Percentiles rank a stretch among this genome's conserved stretches.
Evolutionary conservation across 352 stramenopile species (phyloP).

Genomic region (Phytopythium aichiense): DNA sequence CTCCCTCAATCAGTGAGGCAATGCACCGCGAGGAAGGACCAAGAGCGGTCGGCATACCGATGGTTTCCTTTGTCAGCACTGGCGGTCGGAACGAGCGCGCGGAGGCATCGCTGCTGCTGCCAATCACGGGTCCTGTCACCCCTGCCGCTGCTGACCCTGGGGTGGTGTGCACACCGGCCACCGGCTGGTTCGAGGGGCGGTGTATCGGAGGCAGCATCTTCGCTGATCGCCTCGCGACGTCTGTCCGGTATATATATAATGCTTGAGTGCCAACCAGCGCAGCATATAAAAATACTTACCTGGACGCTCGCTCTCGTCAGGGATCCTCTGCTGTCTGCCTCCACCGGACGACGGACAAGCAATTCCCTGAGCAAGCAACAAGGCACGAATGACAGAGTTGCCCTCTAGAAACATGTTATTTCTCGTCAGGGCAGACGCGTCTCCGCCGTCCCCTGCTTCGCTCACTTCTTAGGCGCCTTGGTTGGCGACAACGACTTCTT

Average conservation of each 20-base stretch:
- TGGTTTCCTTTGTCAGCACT: neutral
- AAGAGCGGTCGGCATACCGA: neutral
- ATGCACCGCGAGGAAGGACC: neutral
- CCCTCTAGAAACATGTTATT: slow-evolving; percentile 7
- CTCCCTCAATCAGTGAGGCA: neutral
- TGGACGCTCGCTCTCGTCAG: neutral
- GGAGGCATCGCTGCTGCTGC: neutral
- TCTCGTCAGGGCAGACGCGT: neutral
- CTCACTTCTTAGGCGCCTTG: slow-evolving; percentile 6
- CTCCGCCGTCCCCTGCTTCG: slow-evolving; percentile 1
- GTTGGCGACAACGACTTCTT: slow-evolving; percentile 1
- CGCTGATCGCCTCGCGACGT: neutral
- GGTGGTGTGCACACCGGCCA: neutral
- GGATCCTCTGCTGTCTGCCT: neutral
- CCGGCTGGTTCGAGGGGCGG: neutral
- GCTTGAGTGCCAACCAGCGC: neutral
- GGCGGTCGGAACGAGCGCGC: neutral
- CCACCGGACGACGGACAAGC: neutral
- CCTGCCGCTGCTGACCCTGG: neutral
- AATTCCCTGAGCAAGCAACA: neutral
- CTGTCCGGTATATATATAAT: neutral
- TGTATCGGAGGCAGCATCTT: slow-evolving; percentile 6
- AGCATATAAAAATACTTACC: neutral
- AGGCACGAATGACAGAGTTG: neutral
- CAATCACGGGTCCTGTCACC: neutral